Evolutionary conservation across 2,329 filamentous ascomycete species (phyloP).

Genomic region (Lachnellula willkommii): DNA sequence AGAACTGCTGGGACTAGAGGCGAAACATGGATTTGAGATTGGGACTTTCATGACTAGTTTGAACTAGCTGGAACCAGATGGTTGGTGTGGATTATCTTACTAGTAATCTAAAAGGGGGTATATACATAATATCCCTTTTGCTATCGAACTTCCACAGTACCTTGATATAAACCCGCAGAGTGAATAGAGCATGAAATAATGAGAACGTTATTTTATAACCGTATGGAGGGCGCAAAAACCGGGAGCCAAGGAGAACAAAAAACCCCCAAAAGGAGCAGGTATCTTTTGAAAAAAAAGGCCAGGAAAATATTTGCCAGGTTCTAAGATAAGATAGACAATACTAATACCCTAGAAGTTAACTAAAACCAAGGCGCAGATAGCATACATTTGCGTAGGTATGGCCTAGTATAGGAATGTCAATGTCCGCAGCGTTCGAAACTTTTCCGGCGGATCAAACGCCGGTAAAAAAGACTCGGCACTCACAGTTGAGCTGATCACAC

Average conservation of each 20-base stretch:
- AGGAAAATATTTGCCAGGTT: too few species aligned
- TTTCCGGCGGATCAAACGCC: background rate
- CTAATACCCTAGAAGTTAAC: too few species aligned
- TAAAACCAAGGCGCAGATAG: too few species aligned
- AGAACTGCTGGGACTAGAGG: constrained; percentile 14
- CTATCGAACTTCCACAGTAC: constrained; percentile 5
- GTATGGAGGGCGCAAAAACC: too few species aligned
- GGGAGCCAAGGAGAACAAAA: too few species aligned
- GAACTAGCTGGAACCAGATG: background rate
- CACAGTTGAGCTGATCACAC: background rate
- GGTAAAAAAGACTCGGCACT: background rate
- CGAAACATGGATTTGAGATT: constrained; percentile 4
- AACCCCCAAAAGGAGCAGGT: too few species aligned
- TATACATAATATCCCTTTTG: background rate
- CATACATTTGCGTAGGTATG: too few species aligned
- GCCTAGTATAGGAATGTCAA: too few species aligned
- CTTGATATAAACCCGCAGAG: background rate
- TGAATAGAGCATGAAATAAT: too few species aligned
- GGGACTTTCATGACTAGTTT: constrained; percentile 7
- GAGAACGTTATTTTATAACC: too few species aligned
- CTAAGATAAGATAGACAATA: too few species aligned
- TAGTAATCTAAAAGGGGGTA: background rate
- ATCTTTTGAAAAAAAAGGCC: too few species aligned
- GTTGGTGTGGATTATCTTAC: constrained; percentile 1
- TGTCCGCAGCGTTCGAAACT: background rate